Evolutionary conservation across 2,329 filamentous ascomycete species (phyloP).

Genomic region (Verticillium zaregamsianum): DNA sequence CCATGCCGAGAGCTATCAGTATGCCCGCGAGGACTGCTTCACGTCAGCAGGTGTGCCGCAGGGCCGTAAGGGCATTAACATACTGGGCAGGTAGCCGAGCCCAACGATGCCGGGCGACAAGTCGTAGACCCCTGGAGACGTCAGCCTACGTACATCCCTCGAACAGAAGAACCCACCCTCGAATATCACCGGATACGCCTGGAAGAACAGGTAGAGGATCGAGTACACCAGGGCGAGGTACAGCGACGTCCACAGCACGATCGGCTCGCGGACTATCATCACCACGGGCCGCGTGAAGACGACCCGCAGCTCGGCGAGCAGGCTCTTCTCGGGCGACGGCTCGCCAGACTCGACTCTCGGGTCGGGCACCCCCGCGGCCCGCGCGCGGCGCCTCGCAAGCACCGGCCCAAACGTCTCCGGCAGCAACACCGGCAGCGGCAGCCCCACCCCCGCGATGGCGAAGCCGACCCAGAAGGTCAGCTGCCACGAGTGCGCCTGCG

Average conservation of each 20-base stretch:
- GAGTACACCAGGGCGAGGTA: constrained; percentile 70
- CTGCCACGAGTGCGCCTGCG: constrained; percentile 57
- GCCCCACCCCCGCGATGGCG: constrained; percentile 62
- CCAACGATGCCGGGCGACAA: constrained; percentile 62
- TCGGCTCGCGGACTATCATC: constrained; percentile 69
- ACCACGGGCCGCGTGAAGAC: constrained; percentile 67
- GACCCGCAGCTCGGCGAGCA: constrained; percentile 55
- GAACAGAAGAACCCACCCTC: constrained; percentile 20
- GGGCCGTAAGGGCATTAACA: background rate
- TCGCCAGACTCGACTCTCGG: constrained; percentile 19
- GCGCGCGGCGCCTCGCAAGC: constrained; percentile 53
- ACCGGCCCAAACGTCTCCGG: constrained; percentile 61
- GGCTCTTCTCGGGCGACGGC: constrained; percentile 60
- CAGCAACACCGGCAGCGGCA: constrained; percentile 58
- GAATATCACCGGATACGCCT: constrained; percentile 71
- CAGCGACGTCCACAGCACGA: constrained; percentile 65
- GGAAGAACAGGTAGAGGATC: constrained; percentile 68
- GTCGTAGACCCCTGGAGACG: constrained; percentile 41
- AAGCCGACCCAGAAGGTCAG: constrained; percentile 69
- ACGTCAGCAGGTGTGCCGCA: background rate
- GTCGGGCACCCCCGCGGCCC: constrained; percentile 33
- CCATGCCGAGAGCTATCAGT: constrained; percentile 16
- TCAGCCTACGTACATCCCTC: background rate
- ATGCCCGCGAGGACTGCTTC: constrained; percentile 19
- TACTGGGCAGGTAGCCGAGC: constrained; percentile 60